A percentile compares a stretch with the other conserved stretches of the same genome.
Evolutionary conservation across 75 land plant species (phyloP).

Genomic region (Cupressus sempervirens): DNA sequence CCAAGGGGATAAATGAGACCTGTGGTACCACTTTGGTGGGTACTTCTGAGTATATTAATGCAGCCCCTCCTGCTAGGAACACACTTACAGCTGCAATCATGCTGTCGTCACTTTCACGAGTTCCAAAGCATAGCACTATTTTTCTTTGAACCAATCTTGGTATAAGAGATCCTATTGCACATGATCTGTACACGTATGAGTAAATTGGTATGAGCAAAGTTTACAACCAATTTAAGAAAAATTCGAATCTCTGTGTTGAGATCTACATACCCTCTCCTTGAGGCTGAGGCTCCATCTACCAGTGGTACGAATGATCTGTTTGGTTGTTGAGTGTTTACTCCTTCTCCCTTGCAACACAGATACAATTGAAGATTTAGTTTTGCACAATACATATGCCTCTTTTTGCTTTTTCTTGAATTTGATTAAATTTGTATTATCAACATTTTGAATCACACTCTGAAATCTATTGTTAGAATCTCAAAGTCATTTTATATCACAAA

Average conservation of each 20-base stretch:
- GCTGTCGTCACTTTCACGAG: conserved; percentile 10
- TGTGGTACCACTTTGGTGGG: conserved; percentile 18
- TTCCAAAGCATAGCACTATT: conserved; percentile 51
- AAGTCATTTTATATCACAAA: too few relatives aligned
- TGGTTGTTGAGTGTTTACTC: not conserved
- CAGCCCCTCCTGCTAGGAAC: conserved; percentile 43
- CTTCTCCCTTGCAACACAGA: not conserved
- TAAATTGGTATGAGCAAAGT: not conserved
- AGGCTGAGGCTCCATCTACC: not conserved
- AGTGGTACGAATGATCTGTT: not conserved
- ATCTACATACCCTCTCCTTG: not conserved
- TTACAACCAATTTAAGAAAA: too few relatives aligned
- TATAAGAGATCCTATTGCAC: conserved; percentile 4
- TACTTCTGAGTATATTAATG: conserved; percentile 44
- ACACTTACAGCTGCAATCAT: conserved; percentile 27
- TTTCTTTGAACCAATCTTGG: conserved; percentile 23
- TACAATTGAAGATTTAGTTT: not conserved
- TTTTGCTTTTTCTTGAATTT: too few relatives aligned
- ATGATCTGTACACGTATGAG: not conserved
- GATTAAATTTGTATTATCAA: too few relatives aligned
- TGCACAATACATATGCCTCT: too few relatives aligned
- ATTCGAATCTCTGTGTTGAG: too few relatives aligned
- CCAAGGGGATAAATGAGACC: conserved; percentile 30
- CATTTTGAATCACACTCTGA: too few relatives aligned
- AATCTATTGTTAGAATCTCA: too few relatives aligned